A percentile compares a stretch with the other conserved stretches of the same genome.
phyloP scores from a whole-genome alignment of 805 yeast genomes.

The Candida alai region DNA sequence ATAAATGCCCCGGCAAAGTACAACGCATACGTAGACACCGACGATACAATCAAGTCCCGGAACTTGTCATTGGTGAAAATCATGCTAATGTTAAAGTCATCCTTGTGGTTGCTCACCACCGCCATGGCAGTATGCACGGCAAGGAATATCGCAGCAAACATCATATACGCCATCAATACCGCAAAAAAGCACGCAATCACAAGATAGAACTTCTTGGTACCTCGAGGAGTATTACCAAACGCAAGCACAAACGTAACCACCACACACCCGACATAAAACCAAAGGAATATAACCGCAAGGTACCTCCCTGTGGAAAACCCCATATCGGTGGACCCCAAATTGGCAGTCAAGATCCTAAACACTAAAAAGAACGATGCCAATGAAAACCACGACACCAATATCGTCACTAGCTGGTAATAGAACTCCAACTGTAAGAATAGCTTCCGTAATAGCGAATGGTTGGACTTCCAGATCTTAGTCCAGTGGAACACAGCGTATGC shows the following conservation, averaged over 20 bases:
- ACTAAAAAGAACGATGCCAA: conserved; percentile 87
- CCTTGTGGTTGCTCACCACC: conserved; percentile 42
- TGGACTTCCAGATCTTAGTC: conserved; percentile 82
- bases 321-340: conserved; percentile 61
- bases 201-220: conserved; percentile 75
- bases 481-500: conserved; percentile 83
- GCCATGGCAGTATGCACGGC: conserved; percentile 68
- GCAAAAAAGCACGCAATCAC: conserved; percentile 80
- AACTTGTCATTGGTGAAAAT: conserved; percentile 67
- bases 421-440: conserved; percentile 82
- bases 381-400: conserved; percentile 89
- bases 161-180: conserved; percentile 80
- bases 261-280: conserved; percentile 80
- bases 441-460: conserved; percentile 79
- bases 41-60: conserved; percentile 83
- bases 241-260: conserved; percentile 85
- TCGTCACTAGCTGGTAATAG: conserved; percentile 69
- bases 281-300: conserved; percentile 71
- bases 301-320: conserved; percentile 71
- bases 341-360: conserved; percentile 79
- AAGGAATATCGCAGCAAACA: conserved; percentile 81
- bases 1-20: conserved; percentile 76
- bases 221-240: conserved; percentile 92
- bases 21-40: conserved; percentile 76
- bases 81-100: conserved; percentile 39